Evolutionary conservation across 257 asterid genomes (phyloP), one percentile per base, ranked within the genome.

Genomic region (Plantago major): DNA sequence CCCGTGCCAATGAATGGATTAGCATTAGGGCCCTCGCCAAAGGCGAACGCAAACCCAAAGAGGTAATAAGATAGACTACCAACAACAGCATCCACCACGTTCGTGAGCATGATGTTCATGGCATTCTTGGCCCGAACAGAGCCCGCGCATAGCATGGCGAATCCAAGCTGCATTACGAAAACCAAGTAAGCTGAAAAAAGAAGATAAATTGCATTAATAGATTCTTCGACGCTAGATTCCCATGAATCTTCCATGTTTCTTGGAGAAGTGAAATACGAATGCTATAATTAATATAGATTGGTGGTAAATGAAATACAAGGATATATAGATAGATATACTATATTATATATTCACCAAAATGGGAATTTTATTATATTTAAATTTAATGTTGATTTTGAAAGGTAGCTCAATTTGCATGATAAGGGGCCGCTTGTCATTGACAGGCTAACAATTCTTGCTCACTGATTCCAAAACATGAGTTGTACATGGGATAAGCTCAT

Each of bases 141-240:
- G 67, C 90, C 90, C 10, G 90, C 90, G 49, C 90, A 83, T 0
- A 83, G 68, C 89, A 83, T 83, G 40, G 90, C 86, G 46, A 83
- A 80, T 8, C 90, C 90, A 4, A 83, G 75, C 54, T 83, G 86
- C 90, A 83, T 83, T 16, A 78, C 71, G 30, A 83, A 83, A 12
- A 83, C 86, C 17, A 80, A 30, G 54, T 83, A 83, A 43, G 90
- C 84, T 7, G 86, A 83, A 45, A 83, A 80, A 42, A 82, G 86
- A 45, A 82, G 84, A 50, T 82, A 82, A 62, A 77, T 68, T 44
- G 86, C 71, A 63, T 82, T 77, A 38, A 82, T 82, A 17, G 88
- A 83, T 14, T 78, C 73, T 9, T 79, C 73, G 11, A 85, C 94
- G 17, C 85, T 78, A 4, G 79, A 70, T 61, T 85, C 85, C 94